Base-by-base conservation (phyloP, 2,329 filamentous ascomycete genomes). In the Colletotrichum lupini region DNA sequence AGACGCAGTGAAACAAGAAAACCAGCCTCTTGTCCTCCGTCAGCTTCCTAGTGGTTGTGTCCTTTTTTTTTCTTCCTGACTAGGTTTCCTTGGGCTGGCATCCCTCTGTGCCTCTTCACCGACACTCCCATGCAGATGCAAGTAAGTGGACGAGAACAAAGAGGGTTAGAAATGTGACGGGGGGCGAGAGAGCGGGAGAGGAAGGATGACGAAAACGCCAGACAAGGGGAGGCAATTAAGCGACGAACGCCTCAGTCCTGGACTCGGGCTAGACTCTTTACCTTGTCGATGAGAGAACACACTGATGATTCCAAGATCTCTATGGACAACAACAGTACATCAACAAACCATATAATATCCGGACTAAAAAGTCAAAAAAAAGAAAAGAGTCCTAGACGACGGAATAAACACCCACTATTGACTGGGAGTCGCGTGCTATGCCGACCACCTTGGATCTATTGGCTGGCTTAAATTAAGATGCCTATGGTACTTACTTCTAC, bases 201-300 rank as follows among this genome's bases (percentile, higher is more conserved):
- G 42, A 19, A 70, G 60, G 65, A 73, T 73, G 71, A 73, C 71
- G 71, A 73, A 67, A 71, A 46, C 53, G 26, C n/a, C 22, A 58
- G 46, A 64, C 71, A 64, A 66, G 56, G 67, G 67, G 60, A 64
- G 49, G 56, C 19, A 68, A 63, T 61, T 73, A 71, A 71, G 71
- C 71, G 67, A 73, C 49, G 56, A 71, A 65, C 62, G 24, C 30
- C 35, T 56, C 19, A 24, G 53, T 19, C 26, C 46, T 42, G 52
- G 52, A 42, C 49, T 35, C 53, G 24, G 62, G 32, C 62, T 57
- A 42, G 62, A 57, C 35, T 65, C 22, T 65, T 46, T 46, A 19
- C 5, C 62, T 24, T 24, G 32, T 56, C 16, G 12, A 63, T 26
- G 46, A 46, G 22, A 65, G 6, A 30, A 30, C 6, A 26, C 28